Evolutionary conservation across 495 filamentous ascomycete species (phyloP), one percentile per base, ranked within the genome.

Genomic region (Penicillium salamii): DNA sequence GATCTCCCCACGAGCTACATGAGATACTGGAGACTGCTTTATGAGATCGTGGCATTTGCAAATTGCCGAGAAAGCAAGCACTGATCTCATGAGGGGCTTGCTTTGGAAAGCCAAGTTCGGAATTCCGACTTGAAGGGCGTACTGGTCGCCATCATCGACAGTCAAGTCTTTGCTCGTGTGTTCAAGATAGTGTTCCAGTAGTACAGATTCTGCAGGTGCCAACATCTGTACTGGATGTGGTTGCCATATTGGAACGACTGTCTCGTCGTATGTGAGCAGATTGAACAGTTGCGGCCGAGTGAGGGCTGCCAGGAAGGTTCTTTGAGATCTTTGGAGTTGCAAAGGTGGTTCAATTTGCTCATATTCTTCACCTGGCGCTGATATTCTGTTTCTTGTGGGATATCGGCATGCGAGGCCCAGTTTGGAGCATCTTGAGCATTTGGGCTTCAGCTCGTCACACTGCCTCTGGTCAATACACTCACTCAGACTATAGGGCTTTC

Each of bases 21-120:
- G 9, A 4, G 21, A 36, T 36, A 36, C 14, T 15, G 32, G 23
- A 0, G n/a, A 1, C 32, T 42, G 55, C 50, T 49, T 59, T 37
- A 69, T 65, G 4, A 74, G 61, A 38, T 75, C 67, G 34, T 59
- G 57, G 42, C 63, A 71, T 37, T 65, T 67, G 58, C 70, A 75
- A 21, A 67, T 53, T 33, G 67, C 70, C 3, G 70, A 62, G 35
- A 75, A 45, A 5, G 69, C 67, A 15, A 74, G 56, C 23, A 74
- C 55, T 1, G 72, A 75, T 19, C 56, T 61, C 70, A 75, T 71
- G 4, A 75, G 66, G 5, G 57, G 54, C 21, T 60, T 64, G 61
- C 68, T 63, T 19, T 66, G 55, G 50, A 67, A 69, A 2, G 70
- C 72, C n/a, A 75, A 53, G 44, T 61, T 66, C 1, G 70, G 70